Evolutionary conservation across 129 eudicot species (phyloP), one percentile per base, ranked within the genome.

Genomic region (Scalesia atractyloides): DNA sequence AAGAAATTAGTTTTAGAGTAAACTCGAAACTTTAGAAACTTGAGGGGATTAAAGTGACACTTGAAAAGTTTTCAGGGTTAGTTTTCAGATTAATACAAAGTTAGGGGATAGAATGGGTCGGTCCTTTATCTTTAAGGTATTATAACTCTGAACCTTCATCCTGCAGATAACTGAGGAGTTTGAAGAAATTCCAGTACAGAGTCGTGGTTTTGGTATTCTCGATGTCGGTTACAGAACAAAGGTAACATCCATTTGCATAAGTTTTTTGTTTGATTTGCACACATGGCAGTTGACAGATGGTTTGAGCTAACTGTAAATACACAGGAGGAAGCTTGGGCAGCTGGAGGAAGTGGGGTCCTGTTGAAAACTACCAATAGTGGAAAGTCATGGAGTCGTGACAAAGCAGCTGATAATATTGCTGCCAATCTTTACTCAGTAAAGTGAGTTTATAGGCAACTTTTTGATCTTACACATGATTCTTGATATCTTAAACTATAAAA

Each of bases 291-390:
- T n/a, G 18, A 15, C 36, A 69, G 30, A n/a, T 36, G 16, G 17
- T 3, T 24, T 60, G 69, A 43, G 77, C 44, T 60, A 33, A 34
- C 51, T 18, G 15, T 37, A 60, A 72, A 43, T 56, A 30, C 77
- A 58, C 76, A 95, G 99, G 99, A 91, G 47, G 99, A 95, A 76
- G 99, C 99, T 70, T 95, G 99, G 99, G 99, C 99, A 75, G 99
- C 99, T 79, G 99, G 99, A 77, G 99, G 99, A 73, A 95, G 99
- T 82, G 99, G 99, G 33, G 46, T 95, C 70, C 75, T 95, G 81
- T 81, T 95, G 85, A 95, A 87, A 84, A 90, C 97, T 30, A 91
- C 82, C 18, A 88, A 95, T 60, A 87, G 99, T 58, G 99, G 99
- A 73, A 95, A 88, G 91, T 65, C 89, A 43, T 95, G 99, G 99